phyloP scores from a whole-genome alignment of 2,329 filamentous ascomycete species.

The Xylariales sp. region DNA sequence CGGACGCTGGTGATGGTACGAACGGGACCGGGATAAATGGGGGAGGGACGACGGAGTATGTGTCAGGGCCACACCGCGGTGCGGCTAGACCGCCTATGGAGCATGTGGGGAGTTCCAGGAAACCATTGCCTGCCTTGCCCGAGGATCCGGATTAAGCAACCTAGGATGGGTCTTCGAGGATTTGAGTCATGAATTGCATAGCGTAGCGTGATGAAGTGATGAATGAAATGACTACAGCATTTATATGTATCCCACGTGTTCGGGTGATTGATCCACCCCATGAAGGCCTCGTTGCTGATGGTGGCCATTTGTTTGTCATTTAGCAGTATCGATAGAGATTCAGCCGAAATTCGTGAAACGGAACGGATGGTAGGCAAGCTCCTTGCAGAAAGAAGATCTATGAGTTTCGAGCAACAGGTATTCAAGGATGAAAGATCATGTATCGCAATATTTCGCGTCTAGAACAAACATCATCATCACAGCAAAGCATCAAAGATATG shows the following conservation, averaged over 20 bases:
- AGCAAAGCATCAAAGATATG: too few species aligned
- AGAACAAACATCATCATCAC: too few species aligned
- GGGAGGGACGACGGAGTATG: not conserved
- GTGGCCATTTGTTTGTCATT: not conserved
- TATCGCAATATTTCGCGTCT: too few species aligned
- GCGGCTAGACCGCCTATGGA: conserved; percentile 16
- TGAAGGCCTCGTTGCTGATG: not conserved
- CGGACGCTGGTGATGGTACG: not conserved
- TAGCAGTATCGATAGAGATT: not conserved
- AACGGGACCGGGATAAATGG: too few species aligned
- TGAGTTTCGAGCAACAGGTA: too few species aligned
- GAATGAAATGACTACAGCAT: conserved; percentile 4
- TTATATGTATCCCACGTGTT: too few species aligned
- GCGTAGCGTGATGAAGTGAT: conserved; percentile 11
- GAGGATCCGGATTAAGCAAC: conserved; percentile 26
- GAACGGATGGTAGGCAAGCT: too few species aligned
- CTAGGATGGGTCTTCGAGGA: not conserved
- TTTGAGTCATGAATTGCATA: conserved; percentile 2
- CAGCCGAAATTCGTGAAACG: not conserved
- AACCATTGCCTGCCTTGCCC: conserved; percentile 39
- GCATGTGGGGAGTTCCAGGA: conserved; percentile 26
- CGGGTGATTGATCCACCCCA: not conserved
- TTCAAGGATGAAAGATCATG: too few species aligned
- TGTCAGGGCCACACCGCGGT: not conserved
- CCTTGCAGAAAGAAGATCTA: too few species aligned